Base-by-base conservation (phyloP, 176 grass and related monocot species). In the Hyparrhenia diplandra region DNA sequence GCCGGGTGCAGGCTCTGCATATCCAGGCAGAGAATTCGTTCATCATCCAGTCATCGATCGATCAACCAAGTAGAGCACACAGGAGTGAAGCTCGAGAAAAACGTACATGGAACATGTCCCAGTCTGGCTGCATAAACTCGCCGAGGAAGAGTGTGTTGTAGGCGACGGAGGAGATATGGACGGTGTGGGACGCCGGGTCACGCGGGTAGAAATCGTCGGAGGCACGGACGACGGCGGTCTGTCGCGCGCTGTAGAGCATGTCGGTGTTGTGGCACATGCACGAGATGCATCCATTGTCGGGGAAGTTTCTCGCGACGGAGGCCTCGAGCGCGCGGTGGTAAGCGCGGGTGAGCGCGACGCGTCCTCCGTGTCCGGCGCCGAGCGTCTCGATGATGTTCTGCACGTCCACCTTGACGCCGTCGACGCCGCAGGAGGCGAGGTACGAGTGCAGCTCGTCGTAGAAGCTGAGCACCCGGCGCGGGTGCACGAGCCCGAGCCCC, bases 21-120 rank as follows among this genome's bases (percentile, higher is more conserved):
- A 49, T 18, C 5, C 35, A 69, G 7, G 6, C 63, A 65, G 8
- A 54, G 8, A 41, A 42, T 2, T n/a, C 7, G 21, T 1, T 63
- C 25, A 62, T 25, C 52, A 23, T n/a, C 0, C 13, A 13, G 20
- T 28, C 7, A 31, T 4, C 27, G 3, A 51, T n/a, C 13, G 35
- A 67, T n/a, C 32, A 35, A 0, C 13, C 45, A 60, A 21, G 13
- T 3, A 39, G 0, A 8, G 21, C 17, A 20, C 0, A 17, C 10
- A 13, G 0, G 13, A 39, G 8, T n/a, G n/a, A n/a, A 2, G 1
- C 14, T 10, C 1, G 1, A 36, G 2, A 5, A 0, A 0, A 1
- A 90, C 89, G 10, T 88, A 90, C 91, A 39, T 94, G 94, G 67
- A 97, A 97, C 94, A 97, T 97, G 73, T 97, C 94, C 94, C 91